Evolutionary conservation across 1,284 basidiomycete species (phyloP), one percentile per base, ranked within the genome.

Genomic region (Apiotrichum domesticum): DNA sequence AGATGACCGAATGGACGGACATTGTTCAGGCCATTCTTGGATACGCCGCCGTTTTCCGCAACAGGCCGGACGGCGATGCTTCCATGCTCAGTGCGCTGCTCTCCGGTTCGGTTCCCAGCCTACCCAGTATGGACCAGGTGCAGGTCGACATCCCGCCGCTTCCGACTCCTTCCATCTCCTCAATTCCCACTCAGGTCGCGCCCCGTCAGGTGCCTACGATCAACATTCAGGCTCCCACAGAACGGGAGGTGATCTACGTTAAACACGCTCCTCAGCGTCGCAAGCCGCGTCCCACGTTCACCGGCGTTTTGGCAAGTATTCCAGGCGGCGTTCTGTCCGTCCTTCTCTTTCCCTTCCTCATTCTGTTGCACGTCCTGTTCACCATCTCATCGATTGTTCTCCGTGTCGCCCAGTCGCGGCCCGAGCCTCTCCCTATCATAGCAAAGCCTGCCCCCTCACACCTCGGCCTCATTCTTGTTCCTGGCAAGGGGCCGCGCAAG

Each of bases 1-100:
- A 92, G 5, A 97, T 96, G 93, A 87, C 87, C 1, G 92, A 95
- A 67, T 96, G 93, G 93, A 79, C 66, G 60, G 79, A 73, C 2
- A 76, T 78, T 34, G 74, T 76, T 29, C 51, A 61, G 10, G 63
- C 68, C 7, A 71, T 76, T 56, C 61, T 68, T 41, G 61, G 64
- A 29, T 68, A 66, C 37, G 66, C 63, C 1, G 51, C 55, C 1
- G 50, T 48, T 14, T 52, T 57, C 45, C 53, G 51, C 40, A 51
- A 57, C 42, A 40, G 47, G 40, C 5, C 35, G n/a, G 46, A 53
- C 15, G 45, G 46, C 2, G 41, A 51, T 9, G 2, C 13, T 6
- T 51, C 41, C 14, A 51, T 51, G 32, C 50, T 51, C n/a, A 41
- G 43, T 29, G 40, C 50, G 13, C 33, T 51, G 2, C 50, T 51